Percentiles rank a stretch among this genome's conserved stretches.
phyloP scores from a whole-genome alignment of 179 eudicot genomes.

The Pouteria campechiana region DNA sequence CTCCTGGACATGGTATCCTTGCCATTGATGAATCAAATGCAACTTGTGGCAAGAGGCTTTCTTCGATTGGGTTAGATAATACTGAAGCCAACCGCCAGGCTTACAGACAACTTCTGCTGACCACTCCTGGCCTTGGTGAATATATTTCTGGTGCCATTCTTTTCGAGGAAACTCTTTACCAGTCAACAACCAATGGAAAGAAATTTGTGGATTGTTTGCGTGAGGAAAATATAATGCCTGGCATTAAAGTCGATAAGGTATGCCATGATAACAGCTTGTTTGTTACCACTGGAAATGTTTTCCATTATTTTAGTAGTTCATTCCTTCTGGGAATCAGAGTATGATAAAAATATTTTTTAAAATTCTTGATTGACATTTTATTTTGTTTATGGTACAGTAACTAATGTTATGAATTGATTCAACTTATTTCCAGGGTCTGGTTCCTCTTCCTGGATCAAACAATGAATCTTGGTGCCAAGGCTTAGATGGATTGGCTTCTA shows the following conservation, averaged over 20 bases:
- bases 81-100: conserved; percentile 35
- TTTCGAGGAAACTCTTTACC: conserved; percentile 49
- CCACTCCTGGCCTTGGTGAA: conserved; percentile 35
- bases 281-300: no score
- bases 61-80: conserved; percentile 37
- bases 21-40: conserved; percentile 41
- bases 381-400: no score
- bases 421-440: conserved; percentile 39
- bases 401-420: no score
- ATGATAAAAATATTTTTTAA: no score
- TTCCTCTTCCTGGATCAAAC: conserved; percentile 48
- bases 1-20: conserved; percentile 32
- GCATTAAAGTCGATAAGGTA: conserved; percentile 53
- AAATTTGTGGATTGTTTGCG: conserved; percentile 32
- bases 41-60: conserved; percentile 31
- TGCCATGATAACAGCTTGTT: not conserved
- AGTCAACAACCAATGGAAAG: conserved; percentile 47
- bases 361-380: no score
- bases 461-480: conserved; percentile 62
- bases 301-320: no score
- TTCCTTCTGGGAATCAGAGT: no score
- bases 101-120: conserved; percentile 28
- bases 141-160: conserved; percentile 48
- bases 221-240: conserved; percentile 37
- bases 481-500: conserved; percentile 47